phyloP scores from a whole-genome alignment of 192 early-diverging fungal genomes.

The Pilaira anomala region DNA sequence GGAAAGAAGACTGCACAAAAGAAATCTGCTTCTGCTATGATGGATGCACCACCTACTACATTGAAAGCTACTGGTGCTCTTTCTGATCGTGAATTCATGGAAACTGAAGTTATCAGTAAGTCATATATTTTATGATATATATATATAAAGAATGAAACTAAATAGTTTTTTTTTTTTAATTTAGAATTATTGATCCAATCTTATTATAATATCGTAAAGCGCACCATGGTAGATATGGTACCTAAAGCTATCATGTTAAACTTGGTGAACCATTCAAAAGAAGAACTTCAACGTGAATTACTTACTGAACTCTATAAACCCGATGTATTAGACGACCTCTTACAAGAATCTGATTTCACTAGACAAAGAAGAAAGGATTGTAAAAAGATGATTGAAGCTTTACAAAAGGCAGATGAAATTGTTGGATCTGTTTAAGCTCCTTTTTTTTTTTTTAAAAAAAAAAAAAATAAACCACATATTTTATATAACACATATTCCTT shows the following conservation, averaged over 20 bases:
- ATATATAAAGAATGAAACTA: no score
- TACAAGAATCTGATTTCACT: conserved; percentile 95
- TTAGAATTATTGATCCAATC: conserved; percentile 91
- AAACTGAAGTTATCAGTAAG: conserved; percentile 98
- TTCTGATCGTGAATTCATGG: conserved; percentile 96
- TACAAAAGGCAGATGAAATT: conserved; percentile 81
- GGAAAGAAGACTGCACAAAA: conserved; percentile 69
- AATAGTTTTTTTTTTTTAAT: no score
- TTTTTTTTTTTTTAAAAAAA: no score
- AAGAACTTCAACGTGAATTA: conserved; percentile 93
- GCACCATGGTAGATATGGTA: conserved; percentile 93
- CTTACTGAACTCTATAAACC: conserved; percentile 95
- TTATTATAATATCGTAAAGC: conserved; percentile 99
- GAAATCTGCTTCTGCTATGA: conserved; percentile 59
- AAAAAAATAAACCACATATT: no score
- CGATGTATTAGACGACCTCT: conserved; percentile 87
- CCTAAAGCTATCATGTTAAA: conserved; percentile 99
- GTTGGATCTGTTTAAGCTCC: conserved; percentile 40
- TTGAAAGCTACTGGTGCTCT: conserved; percentile 94
- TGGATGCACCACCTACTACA: conserved; percentile 83
- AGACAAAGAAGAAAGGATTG: conserved; percentile 90
- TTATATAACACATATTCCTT: no score
- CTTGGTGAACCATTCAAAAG: conserved; percentile 85
- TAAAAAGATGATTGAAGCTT: conserved; percentile 97
- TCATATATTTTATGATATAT: no score